phyloP scores from a whole-genome alignment of 2,329 filamentous ascomycete genomes.

The Trematosphaeria pertusa region DNA sequence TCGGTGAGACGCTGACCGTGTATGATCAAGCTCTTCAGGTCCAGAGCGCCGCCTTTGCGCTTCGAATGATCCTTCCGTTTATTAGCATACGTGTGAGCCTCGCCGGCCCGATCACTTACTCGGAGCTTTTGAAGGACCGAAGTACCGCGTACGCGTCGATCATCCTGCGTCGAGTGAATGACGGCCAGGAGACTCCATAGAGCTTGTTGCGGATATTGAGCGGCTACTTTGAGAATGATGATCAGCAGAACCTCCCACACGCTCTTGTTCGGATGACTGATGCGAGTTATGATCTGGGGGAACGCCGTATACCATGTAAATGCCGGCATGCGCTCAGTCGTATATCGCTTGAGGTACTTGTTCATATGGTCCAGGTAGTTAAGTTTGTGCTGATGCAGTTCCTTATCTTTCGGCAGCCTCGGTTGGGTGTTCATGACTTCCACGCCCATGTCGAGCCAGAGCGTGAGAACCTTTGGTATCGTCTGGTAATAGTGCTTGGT shows the following conservation, averaged over 20 bases:
- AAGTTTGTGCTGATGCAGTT: constrained; percentile 37
- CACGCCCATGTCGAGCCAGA: constrained; percentile 92
- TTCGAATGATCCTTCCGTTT: constrained; percentile 58
- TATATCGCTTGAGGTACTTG: constrained; percentile 79
- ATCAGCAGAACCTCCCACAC: constrained; percentile 79
- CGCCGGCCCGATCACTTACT: constrained; percentile 23
- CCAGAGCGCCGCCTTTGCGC: constrained; percentile 61
- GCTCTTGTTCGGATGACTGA: constrained; percentile 80
- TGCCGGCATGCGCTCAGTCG: constrained; percentile 69
- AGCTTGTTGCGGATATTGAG: constrained; percentile 86
- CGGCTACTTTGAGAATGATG: constrained; percentile 87
- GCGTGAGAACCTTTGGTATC: constrained; percentile 84
- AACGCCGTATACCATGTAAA: constrained; percentile 84
- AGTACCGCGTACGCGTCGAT: constrained; percentile 65
- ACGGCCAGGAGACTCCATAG: constrained; percentile 91
- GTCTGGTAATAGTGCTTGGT: constrained; percentile 98
- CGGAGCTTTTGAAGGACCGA: constrained; percentile 51
- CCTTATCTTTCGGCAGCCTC: constrained; percentile 33
- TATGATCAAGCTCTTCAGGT: constrained; percentile 74
- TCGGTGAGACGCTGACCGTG: constrained; percentile 84
- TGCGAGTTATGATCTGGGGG: constrained; percentile 93
- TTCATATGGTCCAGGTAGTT: constrained; percentile 53
- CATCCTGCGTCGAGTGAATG: constrained; percentile 77
- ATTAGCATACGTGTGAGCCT: constrained; percentile 35
- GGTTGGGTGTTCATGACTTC: constrained; percentile 59